phyloP scores from a whole-genome alignment of 2,329 filamentous ascomycete species.

The Fusarium drepaniforme region DNA sequence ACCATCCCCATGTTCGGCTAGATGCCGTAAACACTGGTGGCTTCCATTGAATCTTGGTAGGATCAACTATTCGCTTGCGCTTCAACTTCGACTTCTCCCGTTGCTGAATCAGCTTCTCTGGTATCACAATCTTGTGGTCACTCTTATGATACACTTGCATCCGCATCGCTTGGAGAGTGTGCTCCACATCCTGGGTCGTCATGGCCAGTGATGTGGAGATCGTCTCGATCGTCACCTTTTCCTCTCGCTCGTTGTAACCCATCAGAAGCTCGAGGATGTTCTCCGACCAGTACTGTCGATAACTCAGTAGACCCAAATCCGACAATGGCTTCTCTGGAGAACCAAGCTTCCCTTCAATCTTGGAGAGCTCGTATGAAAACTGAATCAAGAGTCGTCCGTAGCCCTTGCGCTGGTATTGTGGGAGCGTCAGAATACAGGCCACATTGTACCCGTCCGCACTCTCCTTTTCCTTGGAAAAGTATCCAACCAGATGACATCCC shows the following conservation, averaged over 20 bases:
- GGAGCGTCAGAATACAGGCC: conserved; percentile 95
- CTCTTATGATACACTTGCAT: conserved; percentile 98
- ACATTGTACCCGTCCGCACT: conserved; percentile 97
- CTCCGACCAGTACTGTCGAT: conserved; percentile 98
- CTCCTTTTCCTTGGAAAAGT: conserved; percentile 99
- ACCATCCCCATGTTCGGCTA: conserved; percentile 97
- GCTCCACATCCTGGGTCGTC: conserved; percentile 97
- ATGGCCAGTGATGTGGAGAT: conserved; percentile 86
- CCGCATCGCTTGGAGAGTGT: conserved; percentile 92
- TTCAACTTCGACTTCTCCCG: conserved; percentile 86
- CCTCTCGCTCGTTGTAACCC: conserved; percentile 74
- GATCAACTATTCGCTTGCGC: conserved; percentile 80
- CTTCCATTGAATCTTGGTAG: conserved; percentile 89
- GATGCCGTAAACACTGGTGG: conserved; percentile 94
- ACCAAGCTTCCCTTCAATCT: conserved; percentile 93
- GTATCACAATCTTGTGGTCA: conserved; percentile 95
- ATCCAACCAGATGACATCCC: conserved; percentile 97
- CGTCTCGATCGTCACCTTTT: conserved; percentile 86
- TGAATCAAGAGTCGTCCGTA: conserved; percentile 95
- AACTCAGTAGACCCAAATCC: conserved; percentile 92
- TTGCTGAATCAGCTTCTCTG: conserved; percentile 83
- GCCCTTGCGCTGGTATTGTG: conserved; percentile 95
- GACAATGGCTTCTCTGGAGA: conserved; percentile 97
- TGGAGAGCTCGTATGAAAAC: conserved; percentile 97
- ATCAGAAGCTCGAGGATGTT: conserved; percentile 91